Percentiles rank a stretch among this genome's conserved stretches.
Conservation (phyloP, 306 rosid species). For the Castanea sativa region DNA sequence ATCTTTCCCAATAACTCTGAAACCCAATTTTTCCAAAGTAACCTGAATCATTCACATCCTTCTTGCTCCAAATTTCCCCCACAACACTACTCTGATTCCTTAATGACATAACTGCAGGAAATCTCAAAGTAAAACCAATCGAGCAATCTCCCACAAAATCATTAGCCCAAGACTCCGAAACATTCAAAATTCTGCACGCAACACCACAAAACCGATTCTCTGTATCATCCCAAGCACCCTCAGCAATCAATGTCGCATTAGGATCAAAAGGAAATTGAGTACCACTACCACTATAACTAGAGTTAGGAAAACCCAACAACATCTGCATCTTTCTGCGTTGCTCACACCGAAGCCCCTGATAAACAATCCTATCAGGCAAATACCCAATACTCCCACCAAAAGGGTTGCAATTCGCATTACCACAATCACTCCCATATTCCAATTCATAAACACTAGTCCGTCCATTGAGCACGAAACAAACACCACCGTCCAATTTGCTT, state of each 20-base stretch:
- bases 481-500: conserved; percentile 15
- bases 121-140: conserved; percentile 44
- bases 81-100: conserved; percentile 3
- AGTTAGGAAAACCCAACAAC: conserved; percentile 56
- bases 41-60: conserved; percentile 44
- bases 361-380: conserved; percentile 47
- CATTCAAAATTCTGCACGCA: conserved; percentile 67
- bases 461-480: conserved; percentile 39
- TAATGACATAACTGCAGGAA: conserved; percentile 27
- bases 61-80: conserved; percentile 70
- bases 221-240: conserved; percentile 82
- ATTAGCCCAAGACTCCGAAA: conserved; percentile 30
- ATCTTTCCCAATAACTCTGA: conserved; percentile 27
- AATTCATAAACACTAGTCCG: conserved; percentile 42
- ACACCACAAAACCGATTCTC: conserved; percentile 52
- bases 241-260: conserved; percentile 51
- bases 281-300: conserved; percentile 4
- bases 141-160: conserved; percentile 73
- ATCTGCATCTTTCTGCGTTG: conserved; percentile 55
- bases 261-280: conserved; percentile 50
- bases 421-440: conserved; percentile 57
- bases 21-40: conserved; percentile 56
- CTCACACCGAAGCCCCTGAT: conserved; percentile 36
- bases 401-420: conserved; percentile 48
- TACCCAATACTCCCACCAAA: conserved; percentile 39